Conservation (phyloP, 768 basidiomycete genomes). For the Podaxis sp. region DNA sequence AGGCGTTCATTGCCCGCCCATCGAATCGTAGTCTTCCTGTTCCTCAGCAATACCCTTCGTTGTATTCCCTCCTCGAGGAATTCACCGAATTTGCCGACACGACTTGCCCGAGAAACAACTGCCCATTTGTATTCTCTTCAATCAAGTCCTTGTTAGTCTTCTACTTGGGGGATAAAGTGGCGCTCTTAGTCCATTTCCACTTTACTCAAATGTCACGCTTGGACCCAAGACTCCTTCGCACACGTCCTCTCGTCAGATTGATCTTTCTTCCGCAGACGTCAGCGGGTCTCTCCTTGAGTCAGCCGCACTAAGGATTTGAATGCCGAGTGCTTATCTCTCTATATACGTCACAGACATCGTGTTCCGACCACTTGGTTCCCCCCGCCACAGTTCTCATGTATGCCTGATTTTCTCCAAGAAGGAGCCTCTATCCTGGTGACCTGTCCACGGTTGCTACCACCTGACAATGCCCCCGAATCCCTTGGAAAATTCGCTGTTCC, state of each 20-base stretch:
- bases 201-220: not conserved
- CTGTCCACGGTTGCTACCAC: slow-evolving; percentile 3
- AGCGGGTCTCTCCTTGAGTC: not conserved
- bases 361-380: not conserved
- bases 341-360: not conserved
- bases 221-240: not conserved
- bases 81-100: not conserved
- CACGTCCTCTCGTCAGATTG: slow-evolving; percentile 47
- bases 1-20: not conserved
- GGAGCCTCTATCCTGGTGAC: too few species aligned
- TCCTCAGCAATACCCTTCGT: not conserved
- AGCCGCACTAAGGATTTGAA: not conserved
- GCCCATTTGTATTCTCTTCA: too few species aligned
- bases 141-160: not conserved
- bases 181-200: not conserved
- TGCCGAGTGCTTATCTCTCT: not conserved
- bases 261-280: slow-evolving; percentile 72
- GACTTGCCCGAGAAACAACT: too few species aligned
- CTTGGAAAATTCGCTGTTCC: not conserved
- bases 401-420: not conserved
- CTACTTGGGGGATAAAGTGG: not conserved
- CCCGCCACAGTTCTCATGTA: not conserved
- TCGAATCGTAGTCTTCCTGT: not conserved
- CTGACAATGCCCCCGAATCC: not conserved
- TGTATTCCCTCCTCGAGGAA: not conserved